Evolutionary conservation across 768 basidiomycete species (phyloP).

Genomic region (Hygrophorus russula): DNA sequence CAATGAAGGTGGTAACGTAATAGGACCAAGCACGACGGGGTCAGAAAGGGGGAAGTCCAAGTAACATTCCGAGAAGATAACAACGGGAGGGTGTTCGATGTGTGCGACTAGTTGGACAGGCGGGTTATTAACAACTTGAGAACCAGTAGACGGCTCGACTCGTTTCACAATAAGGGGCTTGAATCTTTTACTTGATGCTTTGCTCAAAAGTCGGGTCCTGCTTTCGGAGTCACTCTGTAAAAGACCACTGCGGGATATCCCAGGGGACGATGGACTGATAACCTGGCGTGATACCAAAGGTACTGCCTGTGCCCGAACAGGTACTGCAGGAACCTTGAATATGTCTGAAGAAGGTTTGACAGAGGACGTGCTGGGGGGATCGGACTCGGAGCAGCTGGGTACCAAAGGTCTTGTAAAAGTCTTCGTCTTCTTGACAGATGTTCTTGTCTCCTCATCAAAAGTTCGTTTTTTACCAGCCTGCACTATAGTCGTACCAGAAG

Average conservation of each 20-base stretch:
- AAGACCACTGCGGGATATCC: no score
- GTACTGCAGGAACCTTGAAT: neutral
- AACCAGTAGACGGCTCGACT: no score
- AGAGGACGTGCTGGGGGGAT: neutral
- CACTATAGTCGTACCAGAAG: no score
- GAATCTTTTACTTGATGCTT: no score
- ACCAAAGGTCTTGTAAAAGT: neutral
- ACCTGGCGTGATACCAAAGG: no score
- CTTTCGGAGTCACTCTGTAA: no score
- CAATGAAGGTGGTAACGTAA: slow-evolving; percentile 47
- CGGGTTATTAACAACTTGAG: neutral
- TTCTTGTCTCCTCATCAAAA: no score
- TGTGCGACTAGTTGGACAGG: neutral
- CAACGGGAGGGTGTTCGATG: neutral
- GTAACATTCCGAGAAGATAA: slow-evolving; percentile 12
- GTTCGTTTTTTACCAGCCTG: no score
- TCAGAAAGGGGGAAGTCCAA: slow-evolving; percentile 24
- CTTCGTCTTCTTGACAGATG: neutral
- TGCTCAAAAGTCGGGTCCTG: no score
- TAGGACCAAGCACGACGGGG: slow-evolving; percentile 19
- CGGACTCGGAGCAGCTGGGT: neutral
- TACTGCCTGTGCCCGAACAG: neutral
- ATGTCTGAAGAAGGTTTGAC: neutral
- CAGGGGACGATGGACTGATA: no score
- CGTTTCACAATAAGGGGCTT: no score